phyloP scores from a whole-genome alignment of 805 yeast species.

The Saccharomyces jurei region DNA sequence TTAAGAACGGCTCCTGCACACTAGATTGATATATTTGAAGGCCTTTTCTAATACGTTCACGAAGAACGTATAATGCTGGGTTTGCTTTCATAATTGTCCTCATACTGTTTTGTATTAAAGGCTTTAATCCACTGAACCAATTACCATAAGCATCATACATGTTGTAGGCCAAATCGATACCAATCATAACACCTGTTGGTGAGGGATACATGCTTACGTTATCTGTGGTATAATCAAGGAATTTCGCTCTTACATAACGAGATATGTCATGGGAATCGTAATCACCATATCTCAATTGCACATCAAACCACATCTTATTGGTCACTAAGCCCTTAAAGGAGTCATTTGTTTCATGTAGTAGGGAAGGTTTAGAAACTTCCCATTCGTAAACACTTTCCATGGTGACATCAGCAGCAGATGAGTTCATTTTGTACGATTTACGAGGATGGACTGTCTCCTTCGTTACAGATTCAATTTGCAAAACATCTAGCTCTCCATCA shows the following conservation, averaged over 20 bases:
- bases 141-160: slow-evolving; percentile 95
- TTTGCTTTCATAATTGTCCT: slow-evolving; percentile 88
- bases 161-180: slow-evolving; percentile 89
- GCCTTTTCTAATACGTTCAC: slow-evolving; percentile 92
- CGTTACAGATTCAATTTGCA: slow-evolving; percentile 78
- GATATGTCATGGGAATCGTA: slow-evolving; percentile 96
- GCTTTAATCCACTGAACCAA: slow-evolving; percentile 94
- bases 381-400: slow-evolving; percentile 69
- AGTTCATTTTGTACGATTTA: slow-evolving; percentile 93
- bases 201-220: slow-evolving; percentile 80
- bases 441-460: slow-evolving; percentile 94
- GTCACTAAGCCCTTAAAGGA: slow-evolving; percentile 46
- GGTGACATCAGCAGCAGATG: slow-evolving; percentile 88
- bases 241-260: slow-evolving; percentile 87
- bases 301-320: slow-evolving; percentile 87
- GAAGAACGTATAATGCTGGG: slow-evolving; percentile 81
- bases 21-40: slow-evolving; percentile 88
- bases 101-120: slow-evolving; percentile 85
- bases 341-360: slow-evolving; percentile 66
- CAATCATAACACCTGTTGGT: slow-evolving; percentile 85
- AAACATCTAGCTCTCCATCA: slow-evolving; percentile 75
- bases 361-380: slow-evolving; percentile 76
- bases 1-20: slow-evolving; percentile 84
- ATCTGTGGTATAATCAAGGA: slow-evolving; percentile 86
- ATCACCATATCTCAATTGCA: slow-evolving; percentile 92